Evolutionary conservation across 2,329 filamentous ascomycete genomes (phyloP).

Genomic region (Diaporthe humulicola): DNA sequence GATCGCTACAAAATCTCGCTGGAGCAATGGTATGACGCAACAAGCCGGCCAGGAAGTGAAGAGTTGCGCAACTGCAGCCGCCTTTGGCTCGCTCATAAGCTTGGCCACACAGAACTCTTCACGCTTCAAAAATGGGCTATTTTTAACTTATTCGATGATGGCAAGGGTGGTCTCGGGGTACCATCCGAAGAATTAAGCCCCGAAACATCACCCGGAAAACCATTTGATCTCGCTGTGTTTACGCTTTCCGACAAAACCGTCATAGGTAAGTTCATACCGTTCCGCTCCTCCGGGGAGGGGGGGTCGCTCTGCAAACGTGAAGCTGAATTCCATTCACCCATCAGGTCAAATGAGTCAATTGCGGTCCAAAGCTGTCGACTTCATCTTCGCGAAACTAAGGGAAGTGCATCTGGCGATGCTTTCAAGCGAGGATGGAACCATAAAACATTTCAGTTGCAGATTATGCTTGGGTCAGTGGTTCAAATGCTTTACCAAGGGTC

Average conservation of each 20-base stretch:
- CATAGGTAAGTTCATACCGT: background rate
- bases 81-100: background rate
- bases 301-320: too few species aligned
- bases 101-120: background rate
- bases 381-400: background rate
- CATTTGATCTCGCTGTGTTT: background rate
- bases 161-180: background rate
- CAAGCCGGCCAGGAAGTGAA: accelerated
- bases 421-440: background rate
- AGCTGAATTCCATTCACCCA: background rate
- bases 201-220: background rate
- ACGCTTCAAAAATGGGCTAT: background rate
- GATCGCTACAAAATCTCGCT: background rate
- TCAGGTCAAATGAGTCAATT: background rate
- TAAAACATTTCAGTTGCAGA: background rate
- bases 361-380: background rate
- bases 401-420: background rate
- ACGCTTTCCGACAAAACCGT: background rate
- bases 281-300: too few species aligned
- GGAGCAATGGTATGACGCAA: background rate
- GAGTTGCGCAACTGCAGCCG: background rate
- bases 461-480: background rate
- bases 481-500: background rate
- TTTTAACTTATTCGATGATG: background rate
- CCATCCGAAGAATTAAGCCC: too few species aligned